phyloP scores from a whole-genome alignment of 2,329 filamentous ascomycete genomes.

The Fusarium decemcellulare region DNA sequence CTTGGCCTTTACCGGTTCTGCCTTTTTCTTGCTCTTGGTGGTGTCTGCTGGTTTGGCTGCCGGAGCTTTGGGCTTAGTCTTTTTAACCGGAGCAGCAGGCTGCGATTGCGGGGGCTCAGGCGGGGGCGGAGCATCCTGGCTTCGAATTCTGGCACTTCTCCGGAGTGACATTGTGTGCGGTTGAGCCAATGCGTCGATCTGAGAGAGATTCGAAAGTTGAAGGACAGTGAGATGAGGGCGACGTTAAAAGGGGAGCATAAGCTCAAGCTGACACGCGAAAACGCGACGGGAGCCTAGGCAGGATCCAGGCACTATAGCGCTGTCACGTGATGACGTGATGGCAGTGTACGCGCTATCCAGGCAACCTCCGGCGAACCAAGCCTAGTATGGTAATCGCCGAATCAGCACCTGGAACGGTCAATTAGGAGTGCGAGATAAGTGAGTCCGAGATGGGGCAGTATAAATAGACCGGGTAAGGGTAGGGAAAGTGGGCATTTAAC shows the following conservation, averaged over 20 bases:
- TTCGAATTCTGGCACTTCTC: slow-evolving; percentile 30
- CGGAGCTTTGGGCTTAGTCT: slow-evolving; percentile 20
- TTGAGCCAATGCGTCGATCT: not conserved
- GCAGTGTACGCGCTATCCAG: too few species aligned
- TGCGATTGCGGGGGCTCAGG: not conserved
- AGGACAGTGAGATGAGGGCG: not conserved
- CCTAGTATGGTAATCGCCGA: too few species aligned
- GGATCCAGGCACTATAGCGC: not conserved
- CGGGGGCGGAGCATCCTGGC: not conserved
- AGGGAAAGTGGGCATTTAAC: too few species aligned
- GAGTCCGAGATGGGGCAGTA: too few species aligned
- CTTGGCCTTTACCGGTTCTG: not conserved
- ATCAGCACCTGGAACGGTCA: too few species aligned
- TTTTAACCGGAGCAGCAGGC: not conserved
- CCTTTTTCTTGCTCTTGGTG: not conserved
- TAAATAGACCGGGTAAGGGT: too few species aligned
- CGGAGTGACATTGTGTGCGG: slow-evolving; percentile 14
- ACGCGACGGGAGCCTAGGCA: not conserved
- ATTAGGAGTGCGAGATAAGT: too few species aligned
- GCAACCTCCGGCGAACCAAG: too few species aligned
- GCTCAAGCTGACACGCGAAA: not conserved
- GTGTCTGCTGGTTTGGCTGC: not conserved
- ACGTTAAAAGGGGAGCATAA: not conserved
- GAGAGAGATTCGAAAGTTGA: not conserved
- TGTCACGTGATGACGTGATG: slow-evolving; percentile 2